Conservation (phyloP, 2,329 filamentous ascomycete species). For the Fragosphaeria purpurea region DNA sequence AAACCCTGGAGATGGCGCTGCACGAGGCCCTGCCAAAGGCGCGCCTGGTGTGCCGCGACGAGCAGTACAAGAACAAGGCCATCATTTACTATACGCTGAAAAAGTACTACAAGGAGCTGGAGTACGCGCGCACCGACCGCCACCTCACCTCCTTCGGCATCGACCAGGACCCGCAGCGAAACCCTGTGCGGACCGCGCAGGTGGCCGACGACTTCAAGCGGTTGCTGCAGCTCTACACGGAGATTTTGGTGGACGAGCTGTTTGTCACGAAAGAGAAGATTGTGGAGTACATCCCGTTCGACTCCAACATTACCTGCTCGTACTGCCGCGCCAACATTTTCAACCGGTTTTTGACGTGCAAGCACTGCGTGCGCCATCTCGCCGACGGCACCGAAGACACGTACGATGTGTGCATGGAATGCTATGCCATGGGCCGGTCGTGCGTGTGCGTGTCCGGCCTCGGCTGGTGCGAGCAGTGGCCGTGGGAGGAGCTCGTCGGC, state of each 20-base stretch:
- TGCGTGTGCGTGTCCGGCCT: constrained; percentile 80
- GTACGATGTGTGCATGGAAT: constrained; percentile 97
- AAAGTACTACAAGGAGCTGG: constrained; percentile 62
- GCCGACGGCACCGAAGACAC: constrained; percentile 64
- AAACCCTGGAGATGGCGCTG: constrained; percentile 79
- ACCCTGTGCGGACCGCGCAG: constrained; percentile 43
- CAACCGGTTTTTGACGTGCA: constrained; percentile 91
- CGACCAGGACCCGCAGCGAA: constrained; percentile 32
- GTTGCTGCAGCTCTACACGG: constrained; percentile 67
- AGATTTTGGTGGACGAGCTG: constrained; percentile 75
- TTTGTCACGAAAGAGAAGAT: constrained; percentile 64
- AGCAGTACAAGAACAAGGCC: constrained; percentile 98
- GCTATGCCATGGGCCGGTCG: constrained; percentile 92
- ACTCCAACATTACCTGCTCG: constrained; percentile 87
- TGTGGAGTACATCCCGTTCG: constrained; percentile 69
- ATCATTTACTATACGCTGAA: constrained; percentile 82
- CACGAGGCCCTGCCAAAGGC: constrained; percentile 82
- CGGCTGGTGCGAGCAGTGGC: constrained; percentile 87
- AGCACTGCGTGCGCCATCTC: constrained; percentile 62
- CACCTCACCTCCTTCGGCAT: constrained; percentile 35
- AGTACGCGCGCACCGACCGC: constrained; percentile 40
- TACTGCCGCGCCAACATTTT: constrained; percentile 96
- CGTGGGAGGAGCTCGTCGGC: constrained; percentile 65
- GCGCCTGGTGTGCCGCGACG: constrained; percentile 85
- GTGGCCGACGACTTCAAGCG: constrained; percentile 74